Conservation (phyloP, 352 stramenopile genomes). For the Globisporangium nodosum region DNA sequence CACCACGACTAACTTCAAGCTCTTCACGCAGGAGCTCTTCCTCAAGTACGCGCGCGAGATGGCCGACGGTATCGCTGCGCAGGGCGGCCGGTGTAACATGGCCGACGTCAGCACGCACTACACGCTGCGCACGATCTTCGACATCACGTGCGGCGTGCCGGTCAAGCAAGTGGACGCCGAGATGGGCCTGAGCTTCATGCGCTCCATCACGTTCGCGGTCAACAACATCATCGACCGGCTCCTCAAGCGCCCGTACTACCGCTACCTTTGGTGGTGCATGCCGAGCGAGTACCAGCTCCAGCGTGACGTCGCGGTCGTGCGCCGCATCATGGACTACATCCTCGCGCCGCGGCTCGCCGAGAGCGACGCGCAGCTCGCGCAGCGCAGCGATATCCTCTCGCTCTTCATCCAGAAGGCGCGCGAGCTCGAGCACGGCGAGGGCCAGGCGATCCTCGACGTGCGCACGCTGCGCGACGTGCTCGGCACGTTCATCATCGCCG, state of each 20-base stretch:
- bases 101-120: slow-evolving; percentile 40
- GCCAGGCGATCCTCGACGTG: neutral
- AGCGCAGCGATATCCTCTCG: slow-evolving; percentile 36
- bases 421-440: slow-evolving; percentile 18
- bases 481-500: slow-evolving; percentile 43
- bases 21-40: slow-evolving; percentile 42
- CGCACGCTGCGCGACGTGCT: neutral
- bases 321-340: slow-evolving; percentile 32
- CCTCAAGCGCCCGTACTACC: slow-evolving; percentile 59
- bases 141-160: slow-evolving; percentile 45
- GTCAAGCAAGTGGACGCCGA: slow-evolving; percentile 26
- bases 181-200: slow-evolving; percentile 22
- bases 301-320: slow-evolving; percentile 16
- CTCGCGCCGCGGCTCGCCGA: slow-evolving; percentile 35
- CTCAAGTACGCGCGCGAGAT: slow-evolving; percentile 25
- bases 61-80: slow-evolving; percentile 13
- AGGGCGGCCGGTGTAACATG: slow-evolving; percentile 30
- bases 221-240: slow-evolving; percentile 33
- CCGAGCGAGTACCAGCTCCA: slow-evolving; percentile 43
- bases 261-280: slow-evolving; percentile 49
- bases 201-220: slow-evolving; percentile 47
- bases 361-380: slow-evolving; percentile 18
- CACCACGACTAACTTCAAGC: slow-evolving; percentile 51
- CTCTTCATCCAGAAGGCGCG: slow-evolving; percentile 46
- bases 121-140: slow-evolving; percentile 48